Base-by-base conservation (phyloP, 257 asterid genomes). In the Prunella vulgaris region DNA sequence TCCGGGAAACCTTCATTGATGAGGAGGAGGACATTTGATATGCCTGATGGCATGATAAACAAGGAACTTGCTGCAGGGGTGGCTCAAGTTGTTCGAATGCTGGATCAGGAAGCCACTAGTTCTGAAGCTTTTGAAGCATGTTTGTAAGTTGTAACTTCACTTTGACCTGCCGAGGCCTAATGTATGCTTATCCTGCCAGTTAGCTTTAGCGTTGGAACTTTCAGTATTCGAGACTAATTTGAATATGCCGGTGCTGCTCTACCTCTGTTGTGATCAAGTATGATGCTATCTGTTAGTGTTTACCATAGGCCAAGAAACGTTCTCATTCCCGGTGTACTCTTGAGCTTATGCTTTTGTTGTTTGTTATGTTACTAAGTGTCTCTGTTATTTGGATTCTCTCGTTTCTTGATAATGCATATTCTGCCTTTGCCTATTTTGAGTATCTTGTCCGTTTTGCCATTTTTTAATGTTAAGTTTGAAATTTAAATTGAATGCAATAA, bases 61-160 rank as follows among this genome's bases (percentile, higher is more conserved):
- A 89, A 86, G 80, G 97, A 85, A 77, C 83, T 91, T 53, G 92
- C 96, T 30, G 93, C 90, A n/a, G 97, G 96, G 24, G 97, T 94
- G 5, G 92, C 97, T 4, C 86, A 89, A 83, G 96, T 94, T 3
- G 89, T 94, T 69, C 89, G 76, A 48, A 79, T 94, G 97, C 85
- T 94, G 33, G 93, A 88, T 62, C 68, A 86, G 28, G 96, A 88
- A 40, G 84, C 72, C 3, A 63, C 77, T 54, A 75, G 69, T 48
- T 79, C 87, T 28, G 93, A 86, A 59, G 74, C 84, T 66, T 79
- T 81, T 57, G 90, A 85, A 77, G 87, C 74, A 13, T 72, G 82
- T 76, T 18, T 79, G 76, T 84, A 60, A 74, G 59, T 66, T 74
- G 68, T 81, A 44, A 71, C 48, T 40, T 17, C 57, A 13, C 46